Evolutionary conservation across 768 basidiomycete genomes (phyloP).

Genomic region (Infundibulicybe gibba): DNA sequence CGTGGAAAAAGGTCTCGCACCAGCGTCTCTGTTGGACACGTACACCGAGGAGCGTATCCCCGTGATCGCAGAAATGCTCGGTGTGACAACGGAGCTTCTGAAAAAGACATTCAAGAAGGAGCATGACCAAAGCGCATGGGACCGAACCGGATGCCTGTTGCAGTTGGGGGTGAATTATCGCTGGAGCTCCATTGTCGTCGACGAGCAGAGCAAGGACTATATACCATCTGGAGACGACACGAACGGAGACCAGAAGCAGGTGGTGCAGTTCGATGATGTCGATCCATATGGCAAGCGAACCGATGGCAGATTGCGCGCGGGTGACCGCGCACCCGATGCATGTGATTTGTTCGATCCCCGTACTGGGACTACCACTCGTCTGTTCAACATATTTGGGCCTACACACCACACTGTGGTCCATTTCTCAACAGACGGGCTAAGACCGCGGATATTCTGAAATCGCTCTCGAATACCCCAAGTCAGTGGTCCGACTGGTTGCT

Average conservation of each 20-base stretch:
- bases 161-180: slow-evolving; percentile 22
- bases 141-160: slow-evolving; percentile 4
- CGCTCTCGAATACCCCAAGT: too few species aligned
- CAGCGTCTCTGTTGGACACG: slow-evolving; percentile 13
- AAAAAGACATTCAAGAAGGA: background rate
- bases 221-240: too few species aligned
- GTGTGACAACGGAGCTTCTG: background rate
- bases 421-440: too few species aligned
- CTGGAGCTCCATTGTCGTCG: slow-evolving; percentile 18
- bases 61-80: slow-evolving; percentile 22
- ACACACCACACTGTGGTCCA: background rate
- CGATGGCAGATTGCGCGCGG: slow-evolving; percentile 20
- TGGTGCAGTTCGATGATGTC: background rate
- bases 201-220: background rate
- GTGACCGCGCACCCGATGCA: slow-evolving; percentile 33
- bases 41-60: slow-evolving; percentile 21
- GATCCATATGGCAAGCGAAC: slow-evolving; percentile 1
- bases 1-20: slow-evolving; percentile 12
- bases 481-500: too few species aligned
- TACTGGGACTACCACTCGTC: slow-evolving; percentile 11
- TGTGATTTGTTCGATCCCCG: slow-evolving; percentile 11
- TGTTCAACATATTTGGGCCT: slow-evolving; percentile 31
- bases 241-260: background rate
- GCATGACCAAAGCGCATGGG: background rate
- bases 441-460: too few species aligned